Evolutionary conservation across 116 monocot genomes (phyloP).

Genomic region (Trichopus zeylanicus): DNA sequence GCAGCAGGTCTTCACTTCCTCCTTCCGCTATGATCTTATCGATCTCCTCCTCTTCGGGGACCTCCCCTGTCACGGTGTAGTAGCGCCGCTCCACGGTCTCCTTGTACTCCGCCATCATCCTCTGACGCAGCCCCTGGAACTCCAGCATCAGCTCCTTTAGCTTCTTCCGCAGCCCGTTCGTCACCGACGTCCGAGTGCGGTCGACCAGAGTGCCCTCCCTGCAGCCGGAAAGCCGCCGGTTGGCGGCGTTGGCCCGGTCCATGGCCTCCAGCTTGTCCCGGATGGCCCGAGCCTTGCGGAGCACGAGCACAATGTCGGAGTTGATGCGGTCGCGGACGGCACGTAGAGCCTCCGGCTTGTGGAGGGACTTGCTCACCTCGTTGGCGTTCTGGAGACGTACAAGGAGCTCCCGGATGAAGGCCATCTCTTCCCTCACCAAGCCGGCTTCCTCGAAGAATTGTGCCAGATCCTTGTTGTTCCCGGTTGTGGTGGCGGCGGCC

Average conservation of each 20-base stretch:
- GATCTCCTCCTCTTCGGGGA: slow-evolving; percentile 66
- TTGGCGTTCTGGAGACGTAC: slow-evolving; percentile 51
- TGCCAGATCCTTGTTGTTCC: slow-evolving; percentile 43
- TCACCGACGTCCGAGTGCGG: slow-evolving; percentile 59
- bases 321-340: slow-evolving; percentile 57
- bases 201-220: slow-evolving; percentile 64
- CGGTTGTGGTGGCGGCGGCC: slow-evolving; percentile 3
- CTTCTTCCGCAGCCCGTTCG: slow-evolving; percentile 77
- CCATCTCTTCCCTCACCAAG: slow-evolving; percentile 57
- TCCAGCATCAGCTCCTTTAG: slow-evolving; percentile 89
- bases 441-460: slow-evolving; percentile 71
- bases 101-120: slow-evolving; percentile 77
- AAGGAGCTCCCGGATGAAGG: slow-evolving; percentile 56
- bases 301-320: slow-evolving; percentile 49
- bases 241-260: slow-evolving; percentile 35
- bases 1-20: slow-evolving; percentile 35
- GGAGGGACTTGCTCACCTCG: slow-evolving; percentile 62
- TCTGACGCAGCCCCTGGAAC: slow-evolving; percentile 74
- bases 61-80: slow-evolving; percentile 62
- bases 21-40: slow-evolving; percentile 60
- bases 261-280: slow-evolving; percentile 55
- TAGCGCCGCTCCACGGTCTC: slow-evolving; percentile 80
- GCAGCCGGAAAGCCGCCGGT: slow-evolving; percentile 2
- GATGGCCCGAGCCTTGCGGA: slow-evolving; percentile 50
- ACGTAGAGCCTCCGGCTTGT: slow-evolving; percentile 53